phyloP scores from a whole-genome alignment of 129 eudicot species.

The Artemisia argyi region DNA sequence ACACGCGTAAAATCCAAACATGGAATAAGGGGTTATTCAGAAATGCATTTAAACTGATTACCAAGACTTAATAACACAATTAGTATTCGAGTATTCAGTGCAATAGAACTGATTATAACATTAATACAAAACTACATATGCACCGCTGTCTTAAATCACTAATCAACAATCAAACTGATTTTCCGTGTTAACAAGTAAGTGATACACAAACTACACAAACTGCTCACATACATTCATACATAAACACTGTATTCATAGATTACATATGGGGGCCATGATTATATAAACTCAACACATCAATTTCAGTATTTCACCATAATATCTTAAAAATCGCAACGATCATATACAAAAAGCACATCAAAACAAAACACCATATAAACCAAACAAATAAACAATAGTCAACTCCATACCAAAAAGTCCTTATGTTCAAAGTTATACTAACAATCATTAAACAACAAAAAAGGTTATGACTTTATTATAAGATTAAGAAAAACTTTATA shows the following conservation, averaged over 20 bases:
- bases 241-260: too few species aligned
- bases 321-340: too few species aligned
- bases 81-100: too few species aligned
- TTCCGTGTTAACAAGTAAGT: conserved; percentile 1
- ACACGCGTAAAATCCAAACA: not conserved
- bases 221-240: too few species aligned
- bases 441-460: conserved; percentile 7
- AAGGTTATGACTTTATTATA: conserved; percentile 20
- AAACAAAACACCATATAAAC: not conserved
- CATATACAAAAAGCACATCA: not conserved
- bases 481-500: conserved; percentile 1
- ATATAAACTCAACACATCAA: too few species aligned
- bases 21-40: not conserved
- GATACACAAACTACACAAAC: not conserved
- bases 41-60: conserved; percentile 1
- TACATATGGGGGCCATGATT: too few species aligned
- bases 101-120: too few species aligned
- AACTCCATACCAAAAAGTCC: conserved; percentile 20
- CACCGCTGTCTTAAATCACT: too few species aligned
- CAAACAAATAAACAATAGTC: not conserved
- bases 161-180: not conserved
- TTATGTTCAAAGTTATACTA: not conserved
- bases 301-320: too few species aligned
- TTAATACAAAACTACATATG: too few species aligned
- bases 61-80: too few species aligned